Conservation (phyloP, 2,329 filamentous ascomycete species). For the Leptographium radiaticola region DNA sequence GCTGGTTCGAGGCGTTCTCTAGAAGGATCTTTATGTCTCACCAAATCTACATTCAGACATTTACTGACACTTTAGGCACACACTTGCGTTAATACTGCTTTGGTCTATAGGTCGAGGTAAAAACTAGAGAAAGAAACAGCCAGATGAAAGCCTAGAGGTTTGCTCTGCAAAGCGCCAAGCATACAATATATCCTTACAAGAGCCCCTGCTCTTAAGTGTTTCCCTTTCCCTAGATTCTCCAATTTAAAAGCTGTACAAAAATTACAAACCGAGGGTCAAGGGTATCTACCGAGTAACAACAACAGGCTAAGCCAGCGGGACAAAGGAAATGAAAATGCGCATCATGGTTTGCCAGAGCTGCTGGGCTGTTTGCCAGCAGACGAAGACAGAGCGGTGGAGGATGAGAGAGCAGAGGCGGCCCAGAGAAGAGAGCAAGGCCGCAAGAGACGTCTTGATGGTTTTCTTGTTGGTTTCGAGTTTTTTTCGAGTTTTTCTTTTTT, state of each 20-base stretch:
- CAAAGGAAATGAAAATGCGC: neutral
- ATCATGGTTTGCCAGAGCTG: neutral
- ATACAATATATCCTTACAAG: neutral
- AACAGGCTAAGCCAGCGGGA: neutral
- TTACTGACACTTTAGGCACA: no score
- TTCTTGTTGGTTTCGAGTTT: neutral
- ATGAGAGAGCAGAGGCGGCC: neutral
- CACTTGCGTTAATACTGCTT: no score
- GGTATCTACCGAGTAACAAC: conserved; percentile 1
- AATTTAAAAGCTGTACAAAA: neutral
- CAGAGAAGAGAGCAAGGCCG: neutral
- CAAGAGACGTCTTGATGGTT: neutral
- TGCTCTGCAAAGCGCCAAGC: neutral
- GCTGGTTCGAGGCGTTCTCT: no score
- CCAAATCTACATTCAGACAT: no score
- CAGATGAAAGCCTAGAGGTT: no score
- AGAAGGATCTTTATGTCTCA: no score
- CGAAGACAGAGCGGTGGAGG: neutral
- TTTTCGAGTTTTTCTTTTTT: conserved; percentile 8
- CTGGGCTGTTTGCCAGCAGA: neutral
- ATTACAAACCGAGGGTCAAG: neutral
- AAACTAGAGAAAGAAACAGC: no score
- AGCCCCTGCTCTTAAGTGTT: neutral
- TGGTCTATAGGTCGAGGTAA: no score
- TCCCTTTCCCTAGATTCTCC: neutral